These are phyloP conservation scores for Pistacia integerrima DNA, from an alignment of 345 rosid species.

Conservation along the genomic window DNA sequence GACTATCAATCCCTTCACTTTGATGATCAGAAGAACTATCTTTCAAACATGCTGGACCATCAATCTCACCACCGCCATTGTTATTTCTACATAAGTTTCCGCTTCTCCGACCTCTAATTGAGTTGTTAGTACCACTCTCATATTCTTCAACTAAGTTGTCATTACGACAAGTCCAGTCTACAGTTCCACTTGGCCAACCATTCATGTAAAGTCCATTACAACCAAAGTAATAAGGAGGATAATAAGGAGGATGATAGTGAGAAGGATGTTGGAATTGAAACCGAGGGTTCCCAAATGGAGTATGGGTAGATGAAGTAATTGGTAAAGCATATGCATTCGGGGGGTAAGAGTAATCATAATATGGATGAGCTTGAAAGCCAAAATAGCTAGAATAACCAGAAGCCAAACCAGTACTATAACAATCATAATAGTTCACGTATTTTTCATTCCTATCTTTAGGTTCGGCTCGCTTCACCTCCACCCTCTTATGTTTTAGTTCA, in stretches of 20 bases:
- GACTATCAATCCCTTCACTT: not conserved
- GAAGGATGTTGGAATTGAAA: not conserved
- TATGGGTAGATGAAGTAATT: not conserved
- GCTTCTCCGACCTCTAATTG: too few species aligned
- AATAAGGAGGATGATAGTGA: not conserved
- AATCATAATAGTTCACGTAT: not conserved
- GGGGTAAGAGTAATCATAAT: not conserved
- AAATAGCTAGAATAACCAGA: not conserved
- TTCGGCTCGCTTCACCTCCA: constrained; percentile 33
- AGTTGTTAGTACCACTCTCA: too few species aligned
- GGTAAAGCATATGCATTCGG: not conserved
- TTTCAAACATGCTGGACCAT: not conserved
- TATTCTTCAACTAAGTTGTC: too few species aligned
- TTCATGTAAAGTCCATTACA: not conserved
- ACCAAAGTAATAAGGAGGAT: too few species aligned
- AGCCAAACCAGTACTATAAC: not conserved
- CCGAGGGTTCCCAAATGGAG: not conserved
- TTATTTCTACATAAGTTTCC: too few species aligned
- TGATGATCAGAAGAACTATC: not conserved
- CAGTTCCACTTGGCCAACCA: not conserved
- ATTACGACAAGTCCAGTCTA: not conserved
- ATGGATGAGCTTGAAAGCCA: not conserved
- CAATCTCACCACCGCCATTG: not conserved
- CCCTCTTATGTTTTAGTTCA: constrained; percentile 18
- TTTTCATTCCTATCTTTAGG: constrained; percentile 8